Evolutionary conservation across 179 eudicot species (phyloP).

Genomic region (Silene coronaria): DNA sequence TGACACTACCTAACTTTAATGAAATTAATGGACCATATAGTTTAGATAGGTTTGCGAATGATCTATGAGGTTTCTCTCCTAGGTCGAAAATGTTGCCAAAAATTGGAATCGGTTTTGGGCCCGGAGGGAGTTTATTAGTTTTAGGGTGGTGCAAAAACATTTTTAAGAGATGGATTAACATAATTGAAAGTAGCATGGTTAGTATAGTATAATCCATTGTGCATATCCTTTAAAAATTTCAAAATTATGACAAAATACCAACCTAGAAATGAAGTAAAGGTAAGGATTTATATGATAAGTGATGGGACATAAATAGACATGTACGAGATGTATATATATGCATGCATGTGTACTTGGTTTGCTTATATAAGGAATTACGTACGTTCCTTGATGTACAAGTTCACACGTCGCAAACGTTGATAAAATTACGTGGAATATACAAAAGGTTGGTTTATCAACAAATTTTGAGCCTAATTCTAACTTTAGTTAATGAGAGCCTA

Average conservation of each 20-base stretch:
- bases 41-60: constrained; percentile 21
- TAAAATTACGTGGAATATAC: background rate
- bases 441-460: background rate
- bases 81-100: constrained; percentile 25
- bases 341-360: background rate
- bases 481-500: background rate
- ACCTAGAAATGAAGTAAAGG: background rate
- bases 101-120: constrained; percentile 24
- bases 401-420: constrained; percentile 3
- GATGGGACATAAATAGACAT: background rate
- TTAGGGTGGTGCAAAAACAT: background rate
- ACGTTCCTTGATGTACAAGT: background rate
- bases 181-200: constrained; percentile 2
- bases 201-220: constrained; percentile 8
- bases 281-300: background rate
- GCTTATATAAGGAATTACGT: background rate
- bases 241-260: background rate
- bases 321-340: background rate
- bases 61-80: constrained; percentile 28
- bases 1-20: constrained; percentile 24
- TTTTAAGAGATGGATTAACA: constrained; percentile 6
- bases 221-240: background rate
- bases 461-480: constrained; percentile 3
- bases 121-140: constrained; percentile 25
- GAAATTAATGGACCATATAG: constrained; percentile 27